phyloP scores from a whole-genome alignment of 768 basidiomycete genomes.

The Chalciporus sphaerocephalus region DNA sequence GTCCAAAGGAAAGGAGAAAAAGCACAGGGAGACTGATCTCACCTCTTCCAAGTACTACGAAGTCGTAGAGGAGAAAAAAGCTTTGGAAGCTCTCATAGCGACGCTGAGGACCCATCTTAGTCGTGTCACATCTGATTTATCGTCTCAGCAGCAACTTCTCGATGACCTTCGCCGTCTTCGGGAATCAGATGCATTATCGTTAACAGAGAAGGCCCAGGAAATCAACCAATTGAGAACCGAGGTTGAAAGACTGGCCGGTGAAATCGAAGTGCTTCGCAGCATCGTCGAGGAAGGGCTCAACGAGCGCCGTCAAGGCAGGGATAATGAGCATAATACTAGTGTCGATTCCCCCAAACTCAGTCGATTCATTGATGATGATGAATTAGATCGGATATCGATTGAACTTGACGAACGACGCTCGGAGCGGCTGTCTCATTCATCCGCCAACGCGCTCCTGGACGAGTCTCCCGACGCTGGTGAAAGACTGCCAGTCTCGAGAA shows the following conservation, averaged over 20 bases:
- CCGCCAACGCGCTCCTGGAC: not conserved
- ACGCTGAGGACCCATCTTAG: constrained; percentile 72
- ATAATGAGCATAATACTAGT: constrained; percentile 24
- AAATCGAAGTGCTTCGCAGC: constrained; percentile 81
- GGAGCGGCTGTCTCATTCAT: constrained; percentile 38
- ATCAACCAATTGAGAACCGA: constrained; percentile 66
- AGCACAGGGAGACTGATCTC: constrained; percentile 34
- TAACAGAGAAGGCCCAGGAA: constrained; percentile 61
- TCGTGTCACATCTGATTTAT: constrained; percentile 73
- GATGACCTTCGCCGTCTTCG: constrained; percentile 59
- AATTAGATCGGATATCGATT: constrained; percentile 56
- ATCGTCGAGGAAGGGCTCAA: constrained; percentile 85
- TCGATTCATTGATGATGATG: constrained; percentile 52
- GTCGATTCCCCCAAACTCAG: constrained; percentile 9
- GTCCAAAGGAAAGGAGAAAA: constrained; percentile 27
- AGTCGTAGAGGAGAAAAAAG: constrained; percentile 86
- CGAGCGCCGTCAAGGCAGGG: constrained; percentile 58
- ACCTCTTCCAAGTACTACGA: constrained; percentile 58
- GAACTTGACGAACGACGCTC: constrained; percentile 67
- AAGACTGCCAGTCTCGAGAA: constrained; percentile 16
- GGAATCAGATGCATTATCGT: constrained; percentile 54
- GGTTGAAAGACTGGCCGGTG: constrained; percentile 76
- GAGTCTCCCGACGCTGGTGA: not conserved
- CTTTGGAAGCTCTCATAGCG: constrained; percentile 73
- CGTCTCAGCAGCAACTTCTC: constrained; percentile 69